Evolutionary conservation across 129 eudicot species (phyloP).

Genomic region (Lactuca saligna): DNA sequence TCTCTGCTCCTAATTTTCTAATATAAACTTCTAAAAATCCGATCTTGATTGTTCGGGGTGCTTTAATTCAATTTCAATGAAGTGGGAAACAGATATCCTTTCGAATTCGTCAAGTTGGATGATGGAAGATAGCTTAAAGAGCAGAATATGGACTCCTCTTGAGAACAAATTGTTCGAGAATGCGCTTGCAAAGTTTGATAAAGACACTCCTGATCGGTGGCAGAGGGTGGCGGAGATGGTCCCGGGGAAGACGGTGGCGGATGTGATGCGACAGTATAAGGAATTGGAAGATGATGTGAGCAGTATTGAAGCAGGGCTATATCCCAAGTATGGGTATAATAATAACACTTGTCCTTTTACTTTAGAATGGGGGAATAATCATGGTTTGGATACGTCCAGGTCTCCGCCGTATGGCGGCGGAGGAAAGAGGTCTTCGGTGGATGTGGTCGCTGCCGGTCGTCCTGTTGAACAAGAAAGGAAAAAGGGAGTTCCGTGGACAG

Average conservation of each 20-base stretch:
- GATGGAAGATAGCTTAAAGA: conserved; percentile 64
- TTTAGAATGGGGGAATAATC: conserved; percentile 69
- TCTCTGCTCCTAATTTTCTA: conserved; percentile 8
- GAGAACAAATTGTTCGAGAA: conserved; percentile 96
- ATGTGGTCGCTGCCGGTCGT: conserved; percentile 33
- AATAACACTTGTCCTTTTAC: conserved; percentile 55
- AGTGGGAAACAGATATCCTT: conserved; percentile 70
- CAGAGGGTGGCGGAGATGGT: conserved; percentile 93
- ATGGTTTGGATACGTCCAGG: conserved; percentile 50
- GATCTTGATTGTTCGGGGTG: conserved; percentile 4
- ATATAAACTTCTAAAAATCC: background rate
- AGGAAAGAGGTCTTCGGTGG: conserved; percentile 49
- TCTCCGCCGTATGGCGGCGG: conserved; percentile 47
- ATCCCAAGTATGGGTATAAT: conserved; percentile 69
- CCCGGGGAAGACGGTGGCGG: conserved; percentile 86
- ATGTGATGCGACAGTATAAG: conserved; percentile 78
- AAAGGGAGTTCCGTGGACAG: conserved; percentile 99
- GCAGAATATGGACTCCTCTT: conserved; percentile 71
- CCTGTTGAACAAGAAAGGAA: conserved; percentile 82
- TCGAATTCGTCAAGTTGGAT: conserved; percentile 71
- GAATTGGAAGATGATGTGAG: conserved; percentile 88
- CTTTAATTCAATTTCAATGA: conserved; percentile 29
- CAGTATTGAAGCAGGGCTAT: conserved; percentile 85
- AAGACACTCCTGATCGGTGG: conserved; percentile 94
- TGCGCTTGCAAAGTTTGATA: conserved; percentile 86